Base-by-base conservation (phyloP, 495 filamentous ascomycete species). In the Cetradonia linearis region DNA sequence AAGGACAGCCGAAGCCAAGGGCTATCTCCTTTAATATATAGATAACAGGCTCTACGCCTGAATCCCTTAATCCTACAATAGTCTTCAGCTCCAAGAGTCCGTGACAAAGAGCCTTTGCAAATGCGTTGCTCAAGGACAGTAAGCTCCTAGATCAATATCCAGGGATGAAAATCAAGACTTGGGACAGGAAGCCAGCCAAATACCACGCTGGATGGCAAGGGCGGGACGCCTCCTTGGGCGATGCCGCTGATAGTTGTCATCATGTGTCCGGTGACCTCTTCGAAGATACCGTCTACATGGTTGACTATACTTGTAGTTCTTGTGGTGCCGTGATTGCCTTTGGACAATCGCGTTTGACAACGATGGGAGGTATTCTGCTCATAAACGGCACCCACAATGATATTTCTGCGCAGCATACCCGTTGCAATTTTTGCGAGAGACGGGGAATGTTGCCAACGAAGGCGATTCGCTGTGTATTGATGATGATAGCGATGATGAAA, bases 111-210 rank as follows among this genome's bases (percentile, higher is more conserved):
- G 13, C 4, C 3, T 58, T 20, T 33, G 56, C 56, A 9, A 44
- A 58, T 5, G 56, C 37, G 11, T n/a, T 58, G 14, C n/a, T 58
- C 38, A 58, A 58, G 23, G 20, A 49, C 6, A 58, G 56, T 30
- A 49, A 37, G 31, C 25, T 58, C 13, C 56, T 58, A 9, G 56
- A 46, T 16, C 20, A 48, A 1, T 49, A 48, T 49, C 56, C 56
- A 10, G 44, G 44, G 13, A 8, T 53, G 16, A 33, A 3, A 7
- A 58, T 58, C 40, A 46, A 49, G 40, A 53, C 16, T 18, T 34
- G 5, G 49, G 30, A 53, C 8, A 53, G 31, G 6, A 53, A n/a
- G 49, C 49, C 49, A 31, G 49, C 49, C 16, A 33, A 18, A 30
- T 33, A n/a, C 28, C 30, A 20, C 18, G 27, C 49, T 56, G 40